phyloP scores from a whole-genome alignment of 163 green algal species.

The Prototheca wickerhamii region DNA sequence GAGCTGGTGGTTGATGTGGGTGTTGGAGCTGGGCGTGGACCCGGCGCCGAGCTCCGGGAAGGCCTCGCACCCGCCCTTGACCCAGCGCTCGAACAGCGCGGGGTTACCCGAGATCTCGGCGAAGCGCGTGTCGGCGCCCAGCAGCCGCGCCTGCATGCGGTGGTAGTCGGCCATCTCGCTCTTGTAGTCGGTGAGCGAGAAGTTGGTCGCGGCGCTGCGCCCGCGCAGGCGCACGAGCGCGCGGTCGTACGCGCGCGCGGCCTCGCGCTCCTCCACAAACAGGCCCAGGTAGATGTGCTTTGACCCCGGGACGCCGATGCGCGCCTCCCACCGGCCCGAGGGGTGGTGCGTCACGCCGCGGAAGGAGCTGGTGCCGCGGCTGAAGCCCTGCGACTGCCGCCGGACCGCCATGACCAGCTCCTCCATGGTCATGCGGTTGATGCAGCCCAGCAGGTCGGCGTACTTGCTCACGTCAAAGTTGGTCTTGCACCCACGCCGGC shows the following conservation, averaged over 20 bases:
- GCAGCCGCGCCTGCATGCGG: constrained; percentile 31
- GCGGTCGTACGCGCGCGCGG: constrained; percentile 63
- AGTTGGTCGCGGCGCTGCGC: constrained; percentile 73
- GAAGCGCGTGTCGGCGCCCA: constrained; percentile 6
- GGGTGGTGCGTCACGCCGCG: constrained; percentile 73
- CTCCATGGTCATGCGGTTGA: constrained; percentile 72
- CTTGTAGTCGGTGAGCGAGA: constrained; percentile 64
- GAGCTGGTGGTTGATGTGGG: not conserved
- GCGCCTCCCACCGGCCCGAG: constrained; percentile 67
- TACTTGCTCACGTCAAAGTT: constrained; percentile 69
- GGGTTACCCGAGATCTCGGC: constrained; percentile 10
- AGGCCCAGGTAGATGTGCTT: constrained; percentile 79
- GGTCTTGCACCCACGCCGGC: constrained; percentile 42
- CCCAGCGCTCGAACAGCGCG: constrained; percentile 21
- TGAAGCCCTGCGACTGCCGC: constrained; percentile 77
- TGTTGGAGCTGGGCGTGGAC: not conserved
- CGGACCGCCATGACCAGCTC: constrained; percentile 86
- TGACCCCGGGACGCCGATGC: constrained; percentile 72
- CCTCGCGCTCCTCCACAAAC: constrained; percentile 49
- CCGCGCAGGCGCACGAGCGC: constrained; percentile 55
- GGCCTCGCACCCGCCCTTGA: constrained; percentile 19
- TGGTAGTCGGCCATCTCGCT: constrained; percentile 68
- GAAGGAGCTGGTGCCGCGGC: constrained; percentile 63
- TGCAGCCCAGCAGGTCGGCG: constrained; percentile 54
- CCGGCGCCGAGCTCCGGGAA: constrained; percentile 20